These are phyloP conservation scores for Senna tora DNA, from an alignment of 306 rosid genomes.

Conservation along the genomic window DNA sequence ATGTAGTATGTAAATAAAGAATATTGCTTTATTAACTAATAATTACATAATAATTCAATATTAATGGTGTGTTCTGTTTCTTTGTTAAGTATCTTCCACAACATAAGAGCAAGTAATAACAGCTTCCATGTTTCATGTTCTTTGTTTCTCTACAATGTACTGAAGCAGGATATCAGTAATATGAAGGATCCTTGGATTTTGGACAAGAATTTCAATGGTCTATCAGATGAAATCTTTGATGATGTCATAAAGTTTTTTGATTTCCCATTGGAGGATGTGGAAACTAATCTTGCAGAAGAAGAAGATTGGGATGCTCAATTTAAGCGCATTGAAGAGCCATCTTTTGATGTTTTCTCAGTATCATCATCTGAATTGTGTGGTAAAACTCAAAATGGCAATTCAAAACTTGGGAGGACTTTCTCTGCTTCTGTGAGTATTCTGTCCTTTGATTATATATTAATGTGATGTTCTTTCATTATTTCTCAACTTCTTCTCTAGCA, in stretches of 20 bases:
- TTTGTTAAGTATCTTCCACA: conserved; percentile 6
- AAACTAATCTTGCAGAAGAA: conserved; percentile 47
- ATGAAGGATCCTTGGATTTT: conserved; percentile 64
- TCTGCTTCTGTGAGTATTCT: conserved; percentile 58
- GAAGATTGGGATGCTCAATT: conserved; percentile 70
- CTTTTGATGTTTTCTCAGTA: conserved; percentile 50
- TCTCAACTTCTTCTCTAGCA: conserved; percentile 12
- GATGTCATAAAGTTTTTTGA: conserved; percentile 56
- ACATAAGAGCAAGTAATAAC: conserved; percentile 27
- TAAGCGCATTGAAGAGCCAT: conserved; percentile 54
- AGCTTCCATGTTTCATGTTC: conserved; percentile 30
- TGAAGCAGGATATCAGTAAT: conserved; percentile 50
- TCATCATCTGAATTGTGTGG: conserved; percentile 40
- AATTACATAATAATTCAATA: conserved; percentile 21
- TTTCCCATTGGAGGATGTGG: conserved; percentile 79
- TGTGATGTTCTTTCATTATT: conserved; percentile 1
- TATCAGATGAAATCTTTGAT: conserved; percentile 54
- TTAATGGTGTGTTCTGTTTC: conserved; percentile 22
- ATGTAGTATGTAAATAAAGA: too few species aligned
- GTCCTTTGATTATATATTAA: not conserved
- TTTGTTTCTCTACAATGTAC: not conserved
- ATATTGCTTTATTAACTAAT: not conserved
- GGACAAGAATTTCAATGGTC: conserved; percentile 56
- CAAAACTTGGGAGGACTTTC: conserved; percentile 39
- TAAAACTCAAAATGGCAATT: conserved; percentile 33